Evolutionary conservation across 352 stramenopile genomes (phyloP), one percentile per base, ranked within the genome.

Genomic region (Lagenidium giganteum): DNA sequence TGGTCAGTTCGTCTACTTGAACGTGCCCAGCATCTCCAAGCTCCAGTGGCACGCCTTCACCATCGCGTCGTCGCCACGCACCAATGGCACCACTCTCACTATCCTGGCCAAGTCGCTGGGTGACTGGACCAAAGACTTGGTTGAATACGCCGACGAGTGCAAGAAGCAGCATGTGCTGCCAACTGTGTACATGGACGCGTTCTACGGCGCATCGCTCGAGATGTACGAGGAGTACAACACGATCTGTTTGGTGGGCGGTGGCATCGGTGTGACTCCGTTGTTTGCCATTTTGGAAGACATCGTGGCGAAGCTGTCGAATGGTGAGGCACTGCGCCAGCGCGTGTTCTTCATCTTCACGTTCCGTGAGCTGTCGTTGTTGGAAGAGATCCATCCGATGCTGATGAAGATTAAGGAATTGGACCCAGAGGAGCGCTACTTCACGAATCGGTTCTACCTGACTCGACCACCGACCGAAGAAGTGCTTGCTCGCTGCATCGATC

Each of bases 271-370:
- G 12, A 61, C 58, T 11, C 54, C 58, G 11, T 28, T 64, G 31
- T 13, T 68, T 14, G 48, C 50, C 5, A 44, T 65, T 16, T 41
- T 65, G 2, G 56, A 61, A 14, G 51, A 65, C 31, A 46, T 61
- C 1, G 51, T 36, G 3, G 43, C 51, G 16, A 34, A 23, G 25
- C 16, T 52, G 8, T 17, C 45, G 33, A 24, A 17, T 11, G n/a
- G 26, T 18, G 29, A 55, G 20, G 14, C 36, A 8, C 4, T 56
- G 3, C 16, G 3, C 1, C 66, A 70, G 28, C 34, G 33, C 0
- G 53, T 74, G 21, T 17, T 40, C 18, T 69, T 78, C 22, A 28
- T 70, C 17, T 47, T 54, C 13, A 14, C 46, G 5, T 50, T 50
- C 30, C 37, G 47, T 12, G 47, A 56, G 47, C 32, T 56, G 27